Evolutionary conservation across 768 basidiomycete genomes (phyloP).

Genomic region (Cyclocybe cylindracea): DNA sequence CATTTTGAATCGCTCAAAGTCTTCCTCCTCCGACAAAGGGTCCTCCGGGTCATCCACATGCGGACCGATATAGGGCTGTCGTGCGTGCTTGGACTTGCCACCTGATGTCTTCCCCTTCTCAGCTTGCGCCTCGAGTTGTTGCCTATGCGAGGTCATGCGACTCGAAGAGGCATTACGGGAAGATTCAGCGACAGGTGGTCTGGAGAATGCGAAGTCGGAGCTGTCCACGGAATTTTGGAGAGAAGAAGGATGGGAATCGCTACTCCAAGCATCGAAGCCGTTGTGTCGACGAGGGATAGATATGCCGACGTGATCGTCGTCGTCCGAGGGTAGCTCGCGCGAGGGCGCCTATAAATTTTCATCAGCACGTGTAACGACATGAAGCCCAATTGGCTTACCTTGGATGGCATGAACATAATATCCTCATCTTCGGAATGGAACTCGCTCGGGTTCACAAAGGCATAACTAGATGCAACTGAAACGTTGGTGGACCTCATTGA

Average conservation of each 20-base stretch:
- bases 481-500: slow-evolving; percentile 34
- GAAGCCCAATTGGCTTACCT: slow-evolving; percentile 25
- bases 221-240: slow-evolving; percentile 19
- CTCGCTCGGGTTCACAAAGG: slow-evolving; percentile 43
- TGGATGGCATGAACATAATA: slow-evolving; percentile 32
- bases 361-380: slow-evolving; percentile 15
- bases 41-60: slow-evolving; percentile 32
- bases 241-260: slow-evolving; percentile 17
- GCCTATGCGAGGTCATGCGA: slow-evolving; percentile 1
- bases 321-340: slow-evolving; percentile 28
- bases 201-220: slow-evolving; percentile 8
- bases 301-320: slow-evolving; percentile 13
- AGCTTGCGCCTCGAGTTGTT: not conserved
- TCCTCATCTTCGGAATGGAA: slow-evolving; percentile 41
- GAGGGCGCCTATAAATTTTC: slow-evolving; percentile 22
- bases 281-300: slow-evolving; percentile 6
- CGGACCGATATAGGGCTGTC: slow-evolving; percentile 36
- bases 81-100: slow-evolving; percentile 19
- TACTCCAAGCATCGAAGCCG: slow-evolving; percentile 17
- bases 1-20: slow-evolving; percentile 47
- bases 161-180: not conserved
- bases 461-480: slow-evolving; percentile 40
- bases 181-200: slow-evolving; percentile 6
- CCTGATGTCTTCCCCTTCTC: slow-evolving; percentile 2
- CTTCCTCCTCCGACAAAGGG: slow-evolving; percentile 32